These are phyloP conservation scores for Emericellopsis cladophorae DNA, from an alignment of 2,329 filamentous ascomycete genomes.

Conservation along the genomic window DNA sequence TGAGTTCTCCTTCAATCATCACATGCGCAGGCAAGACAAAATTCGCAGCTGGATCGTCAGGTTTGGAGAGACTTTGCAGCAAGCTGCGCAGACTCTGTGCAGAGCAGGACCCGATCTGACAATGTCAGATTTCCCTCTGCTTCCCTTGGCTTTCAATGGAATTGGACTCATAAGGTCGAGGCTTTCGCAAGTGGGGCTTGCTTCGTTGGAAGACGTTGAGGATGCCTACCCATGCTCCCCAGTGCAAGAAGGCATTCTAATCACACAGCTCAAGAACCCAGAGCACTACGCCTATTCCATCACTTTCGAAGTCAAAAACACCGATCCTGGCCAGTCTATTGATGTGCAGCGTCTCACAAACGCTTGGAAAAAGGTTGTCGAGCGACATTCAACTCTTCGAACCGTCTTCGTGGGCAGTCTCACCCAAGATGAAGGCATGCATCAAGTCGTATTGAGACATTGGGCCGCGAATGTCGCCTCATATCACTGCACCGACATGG, in stretches of 20 bases:
- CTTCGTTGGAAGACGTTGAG: conserved; percentile 5
- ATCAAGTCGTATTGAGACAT: conserved; percentile 9
- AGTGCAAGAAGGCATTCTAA: conserved; percentile 9
- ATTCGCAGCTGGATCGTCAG: conserved; percentile 1
- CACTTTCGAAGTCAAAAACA: conserved; percentile 3
- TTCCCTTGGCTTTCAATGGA: conserved; percentile 2
- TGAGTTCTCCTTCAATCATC: conserved; percentile 2
- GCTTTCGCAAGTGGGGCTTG: neutral
- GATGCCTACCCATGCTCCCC: conserved; percentile 9
- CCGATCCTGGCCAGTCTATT: neutral
- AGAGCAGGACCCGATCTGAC: neutral
- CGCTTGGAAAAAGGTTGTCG: conserved; percentile 9
- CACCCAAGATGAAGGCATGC: conserved; percentile 3
- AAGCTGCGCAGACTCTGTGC: conserved; percentile 1
- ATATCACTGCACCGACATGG: conserved; percentile 1
- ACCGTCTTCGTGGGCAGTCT: conserved; percentile 8
- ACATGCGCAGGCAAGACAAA: conserved; percentile 2
- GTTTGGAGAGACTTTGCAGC: neutral
- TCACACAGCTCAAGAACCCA: conserved; percentile 8
- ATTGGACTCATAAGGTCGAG: conserved; percentile 1
- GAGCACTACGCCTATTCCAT: conserved; percentile 9
- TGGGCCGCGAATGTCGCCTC: neutral
- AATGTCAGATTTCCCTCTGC: conserved; percentile 3
- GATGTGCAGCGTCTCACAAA: conserved; percentile 3
- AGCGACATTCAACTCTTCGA: conserved; percentile 10